Evolutionary conservation across 2,329 filamentous ascomycete genomes (phyloP).

Genomic region (Xylariaceae sp.): DNA sequence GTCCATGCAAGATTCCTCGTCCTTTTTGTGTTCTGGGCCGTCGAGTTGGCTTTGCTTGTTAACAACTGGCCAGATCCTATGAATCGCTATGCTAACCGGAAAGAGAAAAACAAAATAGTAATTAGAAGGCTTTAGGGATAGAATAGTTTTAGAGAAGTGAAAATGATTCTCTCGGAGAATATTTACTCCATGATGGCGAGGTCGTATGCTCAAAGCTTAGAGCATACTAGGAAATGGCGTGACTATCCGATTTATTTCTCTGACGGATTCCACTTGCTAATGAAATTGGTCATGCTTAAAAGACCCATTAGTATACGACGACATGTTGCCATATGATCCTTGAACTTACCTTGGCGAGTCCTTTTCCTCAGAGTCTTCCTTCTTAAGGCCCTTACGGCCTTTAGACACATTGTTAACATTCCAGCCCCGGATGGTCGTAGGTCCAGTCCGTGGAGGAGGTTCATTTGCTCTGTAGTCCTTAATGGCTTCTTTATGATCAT

Average conservation of each 20-base stretch:
- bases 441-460: constrained; percentile 61
- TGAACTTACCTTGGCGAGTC: constrained; percentile 40
- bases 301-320: constrained; percentile 21
- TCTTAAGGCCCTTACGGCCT: constrained; percentile 39
- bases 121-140: constrained; percentile 14
- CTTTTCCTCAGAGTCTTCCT: constrained; percentile 43
- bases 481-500: constrained; percentile 61
- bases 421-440: constrained; percentile 65
- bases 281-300: constrained; percentile 37
- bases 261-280: constrained; percentile 41
- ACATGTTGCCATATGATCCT: neutral
- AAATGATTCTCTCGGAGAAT: neutral
- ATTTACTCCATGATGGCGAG: neutral
- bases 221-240: neutral
- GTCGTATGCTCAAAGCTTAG: neutral
- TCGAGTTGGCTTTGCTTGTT: constrained; percentile 13
- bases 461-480: constrained; percentile 64
- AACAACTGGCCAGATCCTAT: constrained; percentile 18
- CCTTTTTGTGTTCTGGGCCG: constrained; percentile 19
- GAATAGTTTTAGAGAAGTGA: neutral
- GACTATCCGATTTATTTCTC: constrained; percentile 30
- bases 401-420: constrained; percentile 54
- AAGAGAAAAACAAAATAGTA: neutral
- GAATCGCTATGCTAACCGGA: constrained; percentile 27
- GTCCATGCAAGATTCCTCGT: constrained; percentile 13